Evolutionary conservation across 768 basidiomycete species (phyloP), one percentile per base, ranked within the genome.

Genomic region (Ramaria sp.): DNA sequence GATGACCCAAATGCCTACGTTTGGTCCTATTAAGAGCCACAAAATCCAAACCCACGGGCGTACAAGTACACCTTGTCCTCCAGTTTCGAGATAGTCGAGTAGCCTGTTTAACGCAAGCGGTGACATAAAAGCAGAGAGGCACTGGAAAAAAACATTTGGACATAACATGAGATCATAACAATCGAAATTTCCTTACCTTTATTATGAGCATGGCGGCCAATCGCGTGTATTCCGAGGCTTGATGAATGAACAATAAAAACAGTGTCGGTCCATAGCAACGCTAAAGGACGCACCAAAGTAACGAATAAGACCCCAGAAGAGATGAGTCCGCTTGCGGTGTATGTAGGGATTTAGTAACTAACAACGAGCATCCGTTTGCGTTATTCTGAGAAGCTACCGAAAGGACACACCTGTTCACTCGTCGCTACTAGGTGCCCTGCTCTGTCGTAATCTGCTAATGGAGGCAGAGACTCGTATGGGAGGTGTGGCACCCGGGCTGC

Each of bases 31-130:
- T 52, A 69, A 68, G 7, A 73, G 61, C 48, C 59, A 64, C 0
- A 62, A 53, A 20, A 78, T 70, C 76, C 78, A 79, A 9, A 81
- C 70, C 70, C 77, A 77, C 0, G 79, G 78, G n/a, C 71, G 69
- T 50, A 77, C 59, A 7, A 62, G 60, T 10, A 72, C 67, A 22
- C 62, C 66, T 47, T 71, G 59, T 3, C 72, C 74, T 27, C 65
- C 62, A 22, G 59, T 67, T 59, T 77, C 72, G 22, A 76, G 62
- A 61, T 75, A 71, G 53, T 53, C 60, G 15, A 75, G 66, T 1
- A 78, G 63, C 46, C 71, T 59, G 59, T 76, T 74, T 63, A 76
- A 71, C 27, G 65, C 71, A 37, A 72, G 54, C 3, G 73, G 70
- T 15, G 55, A 17, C 20, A 46, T 15, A 34, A 57, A 47, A 12